Base-by-base conservation (phyloP, 805 yeast species). In the Scheffersomyces amazonensis region DNA sequence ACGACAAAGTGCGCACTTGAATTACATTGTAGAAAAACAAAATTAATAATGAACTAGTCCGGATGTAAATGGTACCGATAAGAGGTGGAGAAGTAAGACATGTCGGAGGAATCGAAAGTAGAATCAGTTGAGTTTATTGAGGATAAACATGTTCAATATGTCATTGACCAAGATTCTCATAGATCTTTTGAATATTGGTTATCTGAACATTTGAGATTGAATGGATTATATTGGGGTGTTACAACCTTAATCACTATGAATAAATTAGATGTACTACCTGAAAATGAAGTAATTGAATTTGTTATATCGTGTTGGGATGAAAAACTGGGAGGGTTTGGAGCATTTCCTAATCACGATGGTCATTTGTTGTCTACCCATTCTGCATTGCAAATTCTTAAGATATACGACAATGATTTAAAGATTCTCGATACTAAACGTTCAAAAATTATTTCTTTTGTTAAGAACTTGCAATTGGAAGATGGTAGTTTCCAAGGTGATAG, bases 141-240 rank as follows among this genome's bases (percentile, higher is more conserved):
- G 21, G 43, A 53, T 3, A 61, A 62, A 31, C 75, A 69, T 46
- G 52, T 69, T 31, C 49, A 60, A 18, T 69, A 57, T 47, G 55
- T 67, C 16, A 45, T 60, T 34, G 56, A 57, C 16, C 64, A 66
- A 24, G 70, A 69, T 46, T 60, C 66, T 11, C 52, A 54, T 28
- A 30, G 53, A 19, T 80, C 56, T 75, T 83, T 54, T 66, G 89
- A 84, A 50, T 90, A 88, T 61, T 88, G 96, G 93, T 61, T 90
- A 36, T 78, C 87, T 9, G 98, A 93, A 53, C 98, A 93, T 58
- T 68, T 93, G 35, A 73, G 97, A 22, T 62, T 93, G 71, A 88
- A 87, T 52, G 99, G 98, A 1, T 72, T 93, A 0, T 93, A 93
- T 58, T 93, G 99, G 99, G 98, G 97, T 0, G 66, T 87, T 2